phyloP scores from a whole-genome alignment of 345 rosid genomes.

The Melastoma malabathricum region DNA sequence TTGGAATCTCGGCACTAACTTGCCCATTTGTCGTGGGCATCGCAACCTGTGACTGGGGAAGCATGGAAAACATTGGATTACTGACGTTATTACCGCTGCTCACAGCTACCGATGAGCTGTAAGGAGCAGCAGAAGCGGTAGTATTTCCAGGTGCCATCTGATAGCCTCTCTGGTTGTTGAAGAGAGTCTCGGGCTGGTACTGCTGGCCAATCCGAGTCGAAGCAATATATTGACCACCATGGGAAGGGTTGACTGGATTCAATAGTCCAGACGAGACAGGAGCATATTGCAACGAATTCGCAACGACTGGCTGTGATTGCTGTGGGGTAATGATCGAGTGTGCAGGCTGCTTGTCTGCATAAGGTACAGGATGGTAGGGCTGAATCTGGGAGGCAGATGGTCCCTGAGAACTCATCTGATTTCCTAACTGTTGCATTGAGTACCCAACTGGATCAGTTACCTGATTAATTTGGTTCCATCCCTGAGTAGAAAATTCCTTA shows the following conservation, averaged over 20 bases:
- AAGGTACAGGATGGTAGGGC: conserved; percentile 28
- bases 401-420: conserved; percentile 30
- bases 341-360: conserved; percentile 25
- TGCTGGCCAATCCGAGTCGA: conserved; percentile 45
- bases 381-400: conserved; percentile 28
- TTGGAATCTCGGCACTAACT: conserved; percentile 28
- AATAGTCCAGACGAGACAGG: conserved; percentile 22
- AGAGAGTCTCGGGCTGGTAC: conserved; percentile 35
- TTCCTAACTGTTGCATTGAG: conserved; percentile 32
- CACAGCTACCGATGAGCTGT: conserved; percentile 12
- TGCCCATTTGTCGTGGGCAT: conserved; percentile 28
- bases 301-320: conserved; percentile 40
- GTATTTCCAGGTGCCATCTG: conserved; percentile 25
- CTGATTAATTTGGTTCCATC: conserved; percentile 35
- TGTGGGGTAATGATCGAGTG: conserved; percentile 23
- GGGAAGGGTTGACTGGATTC: conserved; percentile 29
- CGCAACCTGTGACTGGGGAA: conserved; percentile 30
- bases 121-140: conserved; percentile 24
- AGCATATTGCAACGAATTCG: conserved; percentile 35
- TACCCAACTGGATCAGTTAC: conserved; percentile 25
- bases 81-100: too few relatives aligned
- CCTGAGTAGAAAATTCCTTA: conserved; percentile 29
- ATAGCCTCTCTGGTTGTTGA: conserved; percentile 22
- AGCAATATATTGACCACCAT: conserved; percentile 38
- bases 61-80: conserved; percentile 19